Evolutionary conservation across 2,329 filamentous ascomycete genomes (phyloP), one percentile per base, ranked within the genome.

Genomic region (Ciborinia camelliae): DNA sequence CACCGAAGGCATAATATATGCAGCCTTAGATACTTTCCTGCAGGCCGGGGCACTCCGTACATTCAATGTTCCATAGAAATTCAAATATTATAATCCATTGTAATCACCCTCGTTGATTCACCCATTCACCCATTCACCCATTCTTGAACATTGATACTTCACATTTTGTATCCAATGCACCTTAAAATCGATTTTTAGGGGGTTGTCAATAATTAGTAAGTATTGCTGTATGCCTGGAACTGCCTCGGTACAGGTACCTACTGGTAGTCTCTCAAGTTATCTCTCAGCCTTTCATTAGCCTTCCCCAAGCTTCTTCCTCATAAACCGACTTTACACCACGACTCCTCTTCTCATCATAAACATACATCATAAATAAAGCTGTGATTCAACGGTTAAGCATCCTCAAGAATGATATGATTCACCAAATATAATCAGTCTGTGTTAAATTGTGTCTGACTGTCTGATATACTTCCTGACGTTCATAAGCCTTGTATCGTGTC

Each of bases 271-370:
- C n/a, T n/a, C n/a, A n/a, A n/a, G n/a, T n/a, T 45, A 23, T 43
- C 43, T 50, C 60, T 55, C 57, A 68, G 65, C 65, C 64, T 65
- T 62, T 45, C 37, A 45, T 69, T 65, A 68, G 67, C 67, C 67
- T 68, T 66, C 57, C 54, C 45, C 43, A 64, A 37, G 51, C n/a
- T n/a, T n/a, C n/a, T n/a, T n/a, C n/a, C 54, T 62, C 43, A 32
- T 45, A n/a, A 28, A 53, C 12, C 28, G 20, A 54, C 35, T 30
- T 15, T 7, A 52, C 18, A 57, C 23, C 30, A 57, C n/a, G 26
- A 57, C 30, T n/a, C 28, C 41, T 26, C 48, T 41, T 18, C 26
- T 30, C 23, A 20, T 26, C 43, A 15, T 28, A 60, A 15, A 2
- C 15, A 39, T 20, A 28, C 12, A 39, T n/a, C 35, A 37, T 15